phyloP scores from a whole-genome alignment of 208 protist genomes.

The Crithidia brevicula region DNA sequence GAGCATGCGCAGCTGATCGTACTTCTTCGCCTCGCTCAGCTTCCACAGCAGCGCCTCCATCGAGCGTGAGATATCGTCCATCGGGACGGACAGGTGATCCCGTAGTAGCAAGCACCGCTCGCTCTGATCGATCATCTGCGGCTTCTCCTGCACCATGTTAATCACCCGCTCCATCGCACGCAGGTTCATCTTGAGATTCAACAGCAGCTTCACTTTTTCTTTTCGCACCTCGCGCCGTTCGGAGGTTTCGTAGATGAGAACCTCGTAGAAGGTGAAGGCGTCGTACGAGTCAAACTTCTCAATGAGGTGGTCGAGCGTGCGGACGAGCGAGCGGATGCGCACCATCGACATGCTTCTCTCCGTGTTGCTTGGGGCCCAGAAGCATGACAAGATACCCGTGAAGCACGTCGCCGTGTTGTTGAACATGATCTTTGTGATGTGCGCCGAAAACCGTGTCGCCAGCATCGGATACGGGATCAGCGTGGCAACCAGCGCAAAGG shows the following conservation, averaged over 20 bases:
- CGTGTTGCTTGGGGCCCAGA: conserved; percentile 73
- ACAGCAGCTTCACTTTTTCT: conserved; percentile 60
- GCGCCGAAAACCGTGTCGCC: conserved; percentile 38
- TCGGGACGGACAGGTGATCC: conserved; percentile 53
- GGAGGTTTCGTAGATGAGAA: conserved; percentile 70
- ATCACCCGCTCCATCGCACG: conserved; percentile 75
- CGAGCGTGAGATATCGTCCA: conserved; percentile 55
- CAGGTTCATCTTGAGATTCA: conserved; percentile 72
- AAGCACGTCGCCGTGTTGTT: conserved; percentile 59
- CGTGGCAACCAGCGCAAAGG: conserved; percentile 56
- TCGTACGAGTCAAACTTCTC: conserved; percentile 55
- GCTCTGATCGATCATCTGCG: conserved; percentile 68
- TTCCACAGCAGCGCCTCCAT: conserved; percentile 61
- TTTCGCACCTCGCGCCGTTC: conserved; percentile 66
- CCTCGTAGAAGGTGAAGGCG: conserved; percentile 65
- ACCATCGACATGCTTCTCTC: conserved; percentile 81
- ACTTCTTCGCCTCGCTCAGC: conserved; percentile 48
- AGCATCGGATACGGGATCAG: conserved; percentile 75
- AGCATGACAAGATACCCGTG: conserved; percentile 62
- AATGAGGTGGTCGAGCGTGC: conserved; percentile 59
- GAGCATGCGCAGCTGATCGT: conserved; percentile 47
- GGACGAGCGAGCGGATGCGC: conserved; percentile 58
- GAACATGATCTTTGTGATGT: conserved; percentile 43
- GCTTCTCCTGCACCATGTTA: conserved; percentile 71
- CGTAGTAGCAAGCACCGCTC: conserved; percentile 58